phyloP scores from a whole-genome alignment of 108 stramenopile species.

The Cyclotella sp. region DNA sequence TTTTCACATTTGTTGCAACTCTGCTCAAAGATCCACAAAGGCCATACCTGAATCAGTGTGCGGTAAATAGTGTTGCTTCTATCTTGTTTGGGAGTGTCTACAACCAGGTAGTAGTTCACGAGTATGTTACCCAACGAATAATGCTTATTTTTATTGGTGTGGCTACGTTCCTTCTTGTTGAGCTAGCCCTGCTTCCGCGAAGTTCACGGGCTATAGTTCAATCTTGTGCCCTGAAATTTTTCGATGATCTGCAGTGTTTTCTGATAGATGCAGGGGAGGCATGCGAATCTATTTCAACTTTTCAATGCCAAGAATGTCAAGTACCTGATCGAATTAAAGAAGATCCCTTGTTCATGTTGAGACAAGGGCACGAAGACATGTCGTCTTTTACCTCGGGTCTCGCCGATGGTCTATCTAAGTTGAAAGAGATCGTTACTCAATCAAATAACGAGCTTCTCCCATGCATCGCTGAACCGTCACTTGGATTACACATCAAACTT shows the following conservation, averaged over 20 bases:
- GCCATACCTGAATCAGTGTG: slow-evolving; percentile 51
- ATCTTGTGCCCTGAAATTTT: slow-evolving; percentile 42
- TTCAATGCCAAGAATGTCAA: slow-evolving; percentile 1
- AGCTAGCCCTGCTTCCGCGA: slow-evolving; percentile 49
- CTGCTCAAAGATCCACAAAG: slow-evolving; percentile 46
- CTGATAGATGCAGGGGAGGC: background rate
- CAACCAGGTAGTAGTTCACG: slow-evolving; percentile 30
- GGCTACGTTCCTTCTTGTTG: slow-evolving; percentile 45
- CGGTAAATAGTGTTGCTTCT: slow-evolving; percentile 51
- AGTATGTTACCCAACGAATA: slow-evolving; percentile 53
- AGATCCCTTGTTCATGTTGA: slow-evolving; percentile 5
- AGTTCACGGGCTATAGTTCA: slow-evolving; percentile 50
- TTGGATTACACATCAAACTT: background rate
- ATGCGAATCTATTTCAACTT: slow-evolving; percentile 1
- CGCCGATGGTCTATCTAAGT: background rate
- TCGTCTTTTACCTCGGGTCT: background rate
- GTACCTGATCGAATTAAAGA: background rate
- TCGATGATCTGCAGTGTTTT: slow-evolving; percentile 21
- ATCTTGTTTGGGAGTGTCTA: slow-evolving; percentile 58
- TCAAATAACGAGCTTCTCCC: background rate
- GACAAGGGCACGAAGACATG: background rate
- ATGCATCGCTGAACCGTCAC: background rate
- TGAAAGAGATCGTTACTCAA: background rate
- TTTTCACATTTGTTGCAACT: slow-evolving; percentile 49
- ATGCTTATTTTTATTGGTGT: slow-evolving; percentile 62